A percentile compares a stretch with the other conserved stretches of the same genome.
Evolutionary conservation across 106 monocot species (phyloP).

Genomic region (Acanthochlamys bracteata): DNA sequence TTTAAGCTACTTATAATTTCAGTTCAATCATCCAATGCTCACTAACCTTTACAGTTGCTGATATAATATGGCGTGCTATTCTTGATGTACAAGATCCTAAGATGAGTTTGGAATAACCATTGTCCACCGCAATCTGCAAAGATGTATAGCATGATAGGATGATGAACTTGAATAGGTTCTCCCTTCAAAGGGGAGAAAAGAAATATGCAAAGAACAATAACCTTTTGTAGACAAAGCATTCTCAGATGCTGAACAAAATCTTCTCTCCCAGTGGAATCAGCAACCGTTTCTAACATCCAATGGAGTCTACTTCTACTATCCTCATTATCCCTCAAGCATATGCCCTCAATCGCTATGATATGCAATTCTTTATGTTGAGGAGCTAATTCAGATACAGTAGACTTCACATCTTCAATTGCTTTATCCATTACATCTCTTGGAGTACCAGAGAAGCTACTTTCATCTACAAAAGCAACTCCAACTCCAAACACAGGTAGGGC

Average conservation of each 20-base stretch:
- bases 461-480: conserved; percentile 82
- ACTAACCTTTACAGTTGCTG: conserved; percentile 87
- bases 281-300: conserved; percentile 35
- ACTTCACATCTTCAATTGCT: conserved; percentile 47
- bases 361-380: conserved; percentile 55
- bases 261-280: conserved; percentile 82
- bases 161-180: no score
- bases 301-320: conserved; percentile 29
- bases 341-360: conserved; percentile 46
- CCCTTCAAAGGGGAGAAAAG: neutral
- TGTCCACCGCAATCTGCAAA: conserved; percentile 76
- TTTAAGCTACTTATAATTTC: no score
- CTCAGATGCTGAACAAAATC: conserved; percentile 64
- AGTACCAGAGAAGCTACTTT: conserved; percentile 26
- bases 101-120: conserved; percentile 69
- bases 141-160: neutral
- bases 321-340: conserved; percentile 22
- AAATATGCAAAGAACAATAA: conserved; percentile 9
- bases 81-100: conserved; percentile 73
- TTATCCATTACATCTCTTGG: conserved; percentile 22
- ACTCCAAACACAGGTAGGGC: conserved; percentile 83
- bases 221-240: conserved; percentile 83
- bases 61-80: conserved; percentile 72
- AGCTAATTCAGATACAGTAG: conserved; percentile 39
- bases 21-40: neutral